These are phyloP conservation scores for Sextonia rubra DNA, from an alignment of 164 flowering plant genomes.

Conservation along the genomic window DNA sequence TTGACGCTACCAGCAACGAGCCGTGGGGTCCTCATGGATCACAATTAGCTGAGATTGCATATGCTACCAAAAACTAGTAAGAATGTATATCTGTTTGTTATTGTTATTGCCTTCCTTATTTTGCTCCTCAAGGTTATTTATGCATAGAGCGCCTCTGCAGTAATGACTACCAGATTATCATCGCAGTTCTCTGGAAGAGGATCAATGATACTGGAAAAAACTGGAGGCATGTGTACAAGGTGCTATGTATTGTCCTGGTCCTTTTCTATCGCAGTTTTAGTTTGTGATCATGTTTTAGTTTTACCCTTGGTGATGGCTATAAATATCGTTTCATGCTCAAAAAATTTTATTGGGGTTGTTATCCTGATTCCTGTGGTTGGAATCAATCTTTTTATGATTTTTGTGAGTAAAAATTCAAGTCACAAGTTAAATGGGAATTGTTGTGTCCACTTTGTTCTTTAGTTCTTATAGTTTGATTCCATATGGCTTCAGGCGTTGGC, in stretches of 20 bases:
- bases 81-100: slow-evolving; percentile 13
- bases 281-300: neutral
- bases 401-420: neutral
- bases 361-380: neutral
- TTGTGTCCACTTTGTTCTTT: neutral
- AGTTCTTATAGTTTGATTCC: slow-evolving; percentile 9
- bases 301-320: neutral
- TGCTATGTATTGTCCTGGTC: slow-evolving; percentile 11
- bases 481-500: slow-evolving; percentile 66
- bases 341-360: neutral
- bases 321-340: neutral
- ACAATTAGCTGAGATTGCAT: slow-evolving; percentile 93
- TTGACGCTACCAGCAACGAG: slow-evolving; percentile 99
- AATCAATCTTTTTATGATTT: neutral
- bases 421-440: neutral
- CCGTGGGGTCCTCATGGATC: slow-evolving; percentile 99
- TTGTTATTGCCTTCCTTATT: slow-evolving; percentile 2
- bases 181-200: slow-evolving; percentile 88
- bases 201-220: slow-evolving; percentile 95
- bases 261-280: neutral
- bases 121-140: neutral
- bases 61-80: slow-evolving; percentile 86
- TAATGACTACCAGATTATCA: slow-evolving; percentile 93
- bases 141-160: slow-evolving; percentile 34
- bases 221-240: slow-evolving; percentile 99